Evolutionary conservation across 345 rosid species (phyloP), one percentile per base, ranked within the genome.

Genomic region (Nephelium lappaceum): DNA sequence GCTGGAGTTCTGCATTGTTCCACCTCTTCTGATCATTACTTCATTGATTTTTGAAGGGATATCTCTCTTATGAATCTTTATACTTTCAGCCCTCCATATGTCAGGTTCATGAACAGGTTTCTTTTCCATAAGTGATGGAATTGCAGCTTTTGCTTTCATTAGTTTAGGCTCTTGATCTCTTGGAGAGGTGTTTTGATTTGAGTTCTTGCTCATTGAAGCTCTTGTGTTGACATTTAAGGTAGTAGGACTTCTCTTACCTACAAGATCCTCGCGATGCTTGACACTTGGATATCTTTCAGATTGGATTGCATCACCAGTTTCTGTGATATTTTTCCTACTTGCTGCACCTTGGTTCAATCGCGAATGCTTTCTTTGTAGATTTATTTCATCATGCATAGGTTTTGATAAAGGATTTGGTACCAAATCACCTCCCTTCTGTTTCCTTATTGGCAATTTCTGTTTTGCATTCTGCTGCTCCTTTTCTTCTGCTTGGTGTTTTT

Each of bases 31-130:
- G 47, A 78, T 77, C 65, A 76, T 72, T 16, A 75, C 83, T 82
- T 90, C 91, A 36, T 81, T 78, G 42, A 82, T 84, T 80, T 84
- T 87, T 75, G 67, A 75, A 45, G 81, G 83, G 63, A 76, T 79
- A 60, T 81, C 85, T 60, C 73, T 47, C 80, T 80, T 83, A 25
- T 72, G 81, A 19, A 69, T 69, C 63, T 80, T 84, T 43, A 73
- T 38, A 23, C 72, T 81, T 73, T 73, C 85, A 31, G 80, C 72
- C 71, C 84, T 86, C 79, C 76, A 66, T 9, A 38, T 51, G 16
- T 77, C 73, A 77, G 66, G 77, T 58, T 60, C 75, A 11, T 53
- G 85, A 75, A 61, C 80, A 25, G 74, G 79, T 78, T 81, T 83
- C 74, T 82, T 85, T 71, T 86, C 79, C 76, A 67, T 53, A 6